Base-by-base conservation (phyloP, 306 rosid species). In the Prunus mume region DNA sequence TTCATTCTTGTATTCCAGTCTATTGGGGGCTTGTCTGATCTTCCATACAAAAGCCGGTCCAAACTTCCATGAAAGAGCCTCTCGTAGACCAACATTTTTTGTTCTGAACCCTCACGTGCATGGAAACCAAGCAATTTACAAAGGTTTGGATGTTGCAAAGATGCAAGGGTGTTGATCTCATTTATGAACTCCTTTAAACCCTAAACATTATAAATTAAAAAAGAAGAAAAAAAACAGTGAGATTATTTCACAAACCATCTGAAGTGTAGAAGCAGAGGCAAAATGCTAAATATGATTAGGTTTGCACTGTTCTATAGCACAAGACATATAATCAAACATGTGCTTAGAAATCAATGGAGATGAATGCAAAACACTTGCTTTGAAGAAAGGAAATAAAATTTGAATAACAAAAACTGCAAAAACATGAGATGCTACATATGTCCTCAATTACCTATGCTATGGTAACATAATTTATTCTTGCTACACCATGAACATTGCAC, bases 1-100 rank as follows among this genome's bases (percentile, higher is more conserved):
- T 90, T 92, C 87, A 91, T 92, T 87, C 99, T 89, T 60, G 98
- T 91, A 70, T 91, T 96, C 99, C 99, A 96, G 82, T 96, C 99
- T 78, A 96, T 85, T 13, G 93, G 88, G 12, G 99, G 98, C 14
- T 96, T 97, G 77, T 96, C 99, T 67, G 97, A 86, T 80, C 99
- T 87, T 73, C 96, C 99, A 70, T 85, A 91, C 63, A 96, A 73
- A 72, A 89, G 76, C 32, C 96, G 96, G 79, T 89, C 97, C 83
- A 96, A 84, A 85, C 97, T 88, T 83, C 99, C 99, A 78, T 96
- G 99, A 80, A 52, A 87, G 27, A 96, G 97, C 86, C 98, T 86
- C 85, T 92, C 99, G 63, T 96, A 96, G 65, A 92, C 92, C 87
- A 96, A 73, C 92, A 96, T 78, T 82, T 90, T 91, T 72, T 83